These are phyloP conservation scores for Sporothrix euskadiensis DNA, from an alignment of 2,329 filamentous ascomycete species.

Conservation along the genomic window DNA sequence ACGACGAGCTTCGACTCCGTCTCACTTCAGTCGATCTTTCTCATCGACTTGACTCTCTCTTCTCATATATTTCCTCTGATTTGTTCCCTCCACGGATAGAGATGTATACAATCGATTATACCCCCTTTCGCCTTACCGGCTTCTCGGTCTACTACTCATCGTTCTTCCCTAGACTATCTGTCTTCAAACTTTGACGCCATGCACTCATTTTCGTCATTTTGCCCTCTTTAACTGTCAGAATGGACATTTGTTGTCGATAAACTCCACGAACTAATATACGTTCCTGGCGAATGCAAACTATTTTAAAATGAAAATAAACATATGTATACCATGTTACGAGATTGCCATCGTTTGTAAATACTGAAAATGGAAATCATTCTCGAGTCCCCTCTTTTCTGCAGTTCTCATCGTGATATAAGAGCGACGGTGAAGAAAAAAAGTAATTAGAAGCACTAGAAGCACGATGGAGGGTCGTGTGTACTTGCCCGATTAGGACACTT, in stretches of 20 bases:
- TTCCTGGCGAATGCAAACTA: conserved; percentile 1
- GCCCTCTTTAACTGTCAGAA: neutral
- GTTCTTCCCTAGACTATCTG: neutral
- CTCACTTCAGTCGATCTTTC: neutral
- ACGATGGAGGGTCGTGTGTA: conserved; percentile 15
- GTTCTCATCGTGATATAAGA: neutral
- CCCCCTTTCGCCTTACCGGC: neutral
- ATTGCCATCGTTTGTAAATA: neutral
- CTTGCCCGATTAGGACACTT: conserved; percentile 23
- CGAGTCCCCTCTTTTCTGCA: neutral
- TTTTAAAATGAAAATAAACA: neutral
- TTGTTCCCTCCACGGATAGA: conserved; percentile 1
- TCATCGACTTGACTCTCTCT: neutral
- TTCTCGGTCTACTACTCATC: neutral
- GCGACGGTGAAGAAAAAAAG: neutral
- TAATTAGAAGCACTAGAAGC: neutral
- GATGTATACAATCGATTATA: conserved; percentile 21
- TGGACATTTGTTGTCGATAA: neutral
- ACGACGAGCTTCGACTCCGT: conserved; percentile 1
- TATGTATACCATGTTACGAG: neutral
- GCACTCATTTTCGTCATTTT: neutral
- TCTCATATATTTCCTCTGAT: neutral
- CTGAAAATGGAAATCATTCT: neutral
- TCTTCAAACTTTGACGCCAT: neutral
- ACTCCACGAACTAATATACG: neutral